Evolutionary conservation across 306 rosid genomes (phyloP), one percentile per base, ranked within the genome.

Genomic region (Gastrolobium villosum): DNA sequence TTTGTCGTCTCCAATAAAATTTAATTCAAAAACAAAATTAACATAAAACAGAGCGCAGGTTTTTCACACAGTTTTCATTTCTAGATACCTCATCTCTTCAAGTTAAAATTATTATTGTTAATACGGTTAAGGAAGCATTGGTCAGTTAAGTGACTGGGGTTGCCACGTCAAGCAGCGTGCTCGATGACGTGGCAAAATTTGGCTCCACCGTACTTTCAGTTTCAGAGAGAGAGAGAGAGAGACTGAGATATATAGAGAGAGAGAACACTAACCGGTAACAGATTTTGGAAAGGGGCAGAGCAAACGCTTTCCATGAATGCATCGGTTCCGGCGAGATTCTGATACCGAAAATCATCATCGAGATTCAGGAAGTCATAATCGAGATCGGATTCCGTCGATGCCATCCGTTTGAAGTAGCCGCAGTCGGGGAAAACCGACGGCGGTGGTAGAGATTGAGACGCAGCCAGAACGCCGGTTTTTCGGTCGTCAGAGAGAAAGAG

Each of bases 301-400:
- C 15, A 78, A 14, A 76, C 75, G 34, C 65, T 82, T 66, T 36
- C 75, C 57, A 80, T 11, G 59, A 75, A 55, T 6, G 62, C 87
- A 3, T 86, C 90, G 2, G 70, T 3, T 5, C 76, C 84, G 15
- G 74, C 7, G 54, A 82, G 85, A 39, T 61, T 70, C 5, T 70
- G 84, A 74, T 44, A 15, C n/a, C 86, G 71, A 31, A 78, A 63
- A 0, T 69, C 70, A 61, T 67, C 55, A 48, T 69, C 82, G 70
- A 78, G 76, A 37, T 57, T 44, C 2, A 63, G 44, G 2, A 78
- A 61, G 0, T 76, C 77, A 4, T 75, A 39, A 3, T 84, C 83
- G 0, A 85, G 52, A 61, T 75, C 90, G n/a, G 80, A 66, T 71
- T 86, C 97, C 34, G 94, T 86, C 28, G 96, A 69, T 15, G 80